phyloP scores from a whole-genome alignment of 2,329 filamentous ascomycete genomes.

The Rhynchosporium agropyri region DNA sequence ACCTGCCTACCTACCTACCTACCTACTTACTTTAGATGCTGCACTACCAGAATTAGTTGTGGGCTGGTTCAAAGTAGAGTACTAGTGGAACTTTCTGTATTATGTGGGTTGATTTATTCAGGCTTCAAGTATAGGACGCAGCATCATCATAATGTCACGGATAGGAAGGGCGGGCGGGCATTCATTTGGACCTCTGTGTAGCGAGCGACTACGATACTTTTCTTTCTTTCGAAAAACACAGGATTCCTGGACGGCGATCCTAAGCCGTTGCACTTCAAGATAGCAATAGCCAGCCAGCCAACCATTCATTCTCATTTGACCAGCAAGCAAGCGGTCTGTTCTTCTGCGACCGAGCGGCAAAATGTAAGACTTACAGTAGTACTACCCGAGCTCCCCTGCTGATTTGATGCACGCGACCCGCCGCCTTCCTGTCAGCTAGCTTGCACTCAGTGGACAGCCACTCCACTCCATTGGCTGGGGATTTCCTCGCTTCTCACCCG shows the following conservation, averaged over 20 bases:
- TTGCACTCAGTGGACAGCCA: too few species aligned
- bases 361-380: background rate
- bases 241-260: slow-evolving; percentile 15
- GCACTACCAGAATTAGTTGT: slow-evolving; percentile 9
- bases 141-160: background rate
- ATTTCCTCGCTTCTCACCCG: slow-evolving; percentile 10
- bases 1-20: too few species aligned
- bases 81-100: background rate
- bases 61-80: background rate
- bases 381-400: too few species aligned
- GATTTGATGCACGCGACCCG: too few species aligned
- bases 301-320: slow-evolving; percentile 16
- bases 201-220: slow-evolving; percentile 11
- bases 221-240: slow-evolving; percentile 17
- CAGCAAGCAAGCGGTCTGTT: slow-evolving; percentile 17
- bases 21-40: background rate
- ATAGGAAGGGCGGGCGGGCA: background rate
- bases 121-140: background rate
- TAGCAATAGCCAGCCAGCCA: background rate
- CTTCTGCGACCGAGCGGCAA: slow-evolving; percentile 16
- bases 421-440: too few species aligned
- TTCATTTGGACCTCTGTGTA: slow-evolving; percentile 16
- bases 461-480: slow-evolving; percentile 2
- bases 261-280: background rate
- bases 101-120: background rate